Conservation (phyloP, 352 stramenopile species). For the Pythium grandisporangium region DNA sequence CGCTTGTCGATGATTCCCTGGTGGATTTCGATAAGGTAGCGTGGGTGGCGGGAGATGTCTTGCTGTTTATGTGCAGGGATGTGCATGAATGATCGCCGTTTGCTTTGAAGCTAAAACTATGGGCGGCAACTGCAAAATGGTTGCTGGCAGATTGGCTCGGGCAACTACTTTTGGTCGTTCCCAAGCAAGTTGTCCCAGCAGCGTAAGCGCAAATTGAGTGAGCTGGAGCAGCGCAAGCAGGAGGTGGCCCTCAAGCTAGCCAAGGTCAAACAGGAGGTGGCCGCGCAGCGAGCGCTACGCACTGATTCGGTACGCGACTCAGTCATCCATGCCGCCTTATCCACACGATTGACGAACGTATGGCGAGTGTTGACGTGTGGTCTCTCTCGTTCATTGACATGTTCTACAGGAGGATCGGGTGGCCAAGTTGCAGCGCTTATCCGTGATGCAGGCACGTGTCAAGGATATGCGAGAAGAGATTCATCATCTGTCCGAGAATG, state of each 20-base stretch:
- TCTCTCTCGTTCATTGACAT: neutral
- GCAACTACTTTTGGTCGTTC: constrained; percentile 87
- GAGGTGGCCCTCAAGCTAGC: constrained; percentile 24
- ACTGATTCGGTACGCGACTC: constrained; percentile 66
- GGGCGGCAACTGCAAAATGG: neutral
- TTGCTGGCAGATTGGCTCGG: constrained; percentile 51
- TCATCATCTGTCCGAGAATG: constrained; percentile 63
- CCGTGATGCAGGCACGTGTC: constrained; percentile 38
- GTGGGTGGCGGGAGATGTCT: no score
- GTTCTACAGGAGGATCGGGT: constrained; percentile 57
- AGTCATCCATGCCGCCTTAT: no score
- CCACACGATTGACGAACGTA: no score
- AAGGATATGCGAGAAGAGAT: constrained; percentile 39
- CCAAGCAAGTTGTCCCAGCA: constrained; percentile 75
- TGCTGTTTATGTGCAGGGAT: no score
- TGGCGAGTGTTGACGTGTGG: no score
- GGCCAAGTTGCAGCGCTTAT: constrained; percentile 43
- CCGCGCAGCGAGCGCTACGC: constrained; percentile 33
- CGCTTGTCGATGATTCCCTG: constrained; percentile 69
- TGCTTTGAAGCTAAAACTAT: neutral
- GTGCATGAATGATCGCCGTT: neutral
- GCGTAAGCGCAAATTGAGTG: constrained; percentile 61
- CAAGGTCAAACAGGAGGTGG: constrained; percentile 38
- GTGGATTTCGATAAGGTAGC: constrained; percentile 84
- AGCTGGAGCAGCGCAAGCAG: constrained; percentile 47